These are phyloP conservation scores for Colletotrichum sp. DNA, from an alignment of 2,329 filamentous ascomycete species.

Conservation along the genomic window DNA sequence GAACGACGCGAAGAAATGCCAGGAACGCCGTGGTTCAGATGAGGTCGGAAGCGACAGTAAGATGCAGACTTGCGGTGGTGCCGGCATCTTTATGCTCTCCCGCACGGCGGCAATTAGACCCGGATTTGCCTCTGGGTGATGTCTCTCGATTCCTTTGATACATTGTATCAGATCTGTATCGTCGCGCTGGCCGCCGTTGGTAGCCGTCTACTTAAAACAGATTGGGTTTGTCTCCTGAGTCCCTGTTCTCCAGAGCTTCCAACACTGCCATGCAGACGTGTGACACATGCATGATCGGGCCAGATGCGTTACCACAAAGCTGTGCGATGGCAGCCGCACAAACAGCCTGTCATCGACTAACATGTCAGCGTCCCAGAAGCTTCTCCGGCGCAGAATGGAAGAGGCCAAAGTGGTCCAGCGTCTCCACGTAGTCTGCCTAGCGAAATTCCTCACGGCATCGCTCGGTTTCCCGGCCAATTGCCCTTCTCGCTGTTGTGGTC, in stretches of 20 bases:
- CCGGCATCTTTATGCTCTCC: neutral
- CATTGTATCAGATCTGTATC: neutral
- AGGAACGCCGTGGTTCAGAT: neutral
- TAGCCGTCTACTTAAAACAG: neutral
- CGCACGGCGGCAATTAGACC: neutral
- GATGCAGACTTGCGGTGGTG: neutral
- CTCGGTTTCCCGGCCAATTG: neutral
- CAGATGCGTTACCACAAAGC: too few relatives aligned
- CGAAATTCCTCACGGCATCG: neutral
- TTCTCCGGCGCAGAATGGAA: neutral
- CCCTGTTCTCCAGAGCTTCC: neutral
- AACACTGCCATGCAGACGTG: neutral
- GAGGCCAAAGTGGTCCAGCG: neutral
- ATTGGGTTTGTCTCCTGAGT: neutral
- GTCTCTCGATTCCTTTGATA: neutral
- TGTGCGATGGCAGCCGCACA: neutral
- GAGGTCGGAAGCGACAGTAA: neutral
- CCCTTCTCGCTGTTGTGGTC: neutral
- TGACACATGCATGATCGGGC: neutral
- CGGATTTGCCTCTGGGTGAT: neutral
- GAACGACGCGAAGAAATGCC: neutral
- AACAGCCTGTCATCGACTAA: neutral
- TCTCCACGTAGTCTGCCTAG: too few relatives aligned
- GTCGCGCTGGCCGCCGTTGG: neutral
- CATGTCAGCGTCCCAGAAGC: neutral